Conservation (phyloP, 352 stramenopile genomes). For the Globisporangium recalcitrans region DNA sequence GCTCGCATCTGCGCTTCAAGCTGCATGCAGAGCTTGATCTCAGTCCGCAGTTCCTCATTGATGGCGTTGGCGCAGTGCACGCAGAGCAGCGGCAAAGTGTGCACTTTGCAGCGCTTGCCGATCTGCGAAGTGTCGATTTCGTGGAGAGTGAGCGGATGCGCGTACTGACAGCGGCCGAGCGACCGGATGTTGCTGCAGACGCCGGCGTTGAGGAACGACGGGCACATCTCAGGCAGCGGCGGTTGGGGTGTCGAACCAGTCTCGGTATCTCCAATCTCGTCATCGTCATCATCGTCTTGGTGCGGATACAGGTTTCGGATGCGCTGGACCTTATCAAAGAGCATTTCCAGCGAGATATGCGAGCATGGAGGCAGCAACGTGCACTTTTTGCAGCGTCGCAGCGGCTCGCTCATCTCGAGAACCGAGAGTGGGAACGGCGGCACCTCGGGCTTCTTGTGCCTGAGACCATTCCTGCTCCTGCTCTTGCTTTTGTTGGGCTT, state of each 20-base stretch:
- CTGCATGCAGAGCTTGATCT: slow-evolving; percentile 18
- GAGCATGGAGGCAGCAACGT: slow-evolving; percentile 60
- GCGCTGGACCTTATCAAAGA: slow-evolving; percentile 40
- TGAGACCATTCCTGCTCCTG: not conserved
- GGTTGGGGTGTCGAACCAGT: not conserved
- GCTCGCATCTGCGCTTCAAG: slow-evolving; percentile 33
- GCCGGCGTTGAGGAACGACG: slow-evolving; percentile 40
- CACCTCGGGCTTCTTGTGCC: slow-evolving; percentile 1
- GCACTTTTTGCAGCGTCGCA: slow-evolving; percentile 58
- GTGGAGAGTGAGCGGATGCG: slow-evolving; percentile 46
- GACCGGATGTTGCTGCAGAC: slow-evolving; percentile 59
- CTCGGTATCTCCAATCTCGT: slow-evolving; percentile 1
- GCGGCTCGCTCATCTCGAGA: slow-evolving; percentile 44
- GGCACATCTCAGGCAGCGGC: slow-evolving; percentile 27
- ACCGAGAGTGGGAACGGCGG: slow-evolving; percentile 55
- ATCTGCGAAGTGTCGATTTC: slow-evolving; percentile 46
- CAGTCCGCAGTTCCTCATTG: slow-evolving; percentile 17
- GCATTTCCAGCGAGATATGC: slow-evolving; percentile 41
- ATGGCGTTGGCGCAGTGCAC: slow-evolving; percentile 48
- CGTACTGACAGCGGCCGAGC: slow-evolving; percentile 56
- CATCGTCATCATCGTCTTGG: slow-evolving; percentile 14
- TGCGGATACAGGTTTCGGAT: slow-evolving; percentile 43
- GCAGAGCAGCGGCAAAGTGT: slow-evolving; percentile 42
- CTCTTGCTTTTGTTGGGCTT: not conserved
- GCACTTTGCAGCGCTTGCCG: slow-evolving; percentile 26